phyloP scores from a whole-genome alignment of 2,329 filamentous ascomycete genomes.

The Ophiostoma perfectum region DNA sequence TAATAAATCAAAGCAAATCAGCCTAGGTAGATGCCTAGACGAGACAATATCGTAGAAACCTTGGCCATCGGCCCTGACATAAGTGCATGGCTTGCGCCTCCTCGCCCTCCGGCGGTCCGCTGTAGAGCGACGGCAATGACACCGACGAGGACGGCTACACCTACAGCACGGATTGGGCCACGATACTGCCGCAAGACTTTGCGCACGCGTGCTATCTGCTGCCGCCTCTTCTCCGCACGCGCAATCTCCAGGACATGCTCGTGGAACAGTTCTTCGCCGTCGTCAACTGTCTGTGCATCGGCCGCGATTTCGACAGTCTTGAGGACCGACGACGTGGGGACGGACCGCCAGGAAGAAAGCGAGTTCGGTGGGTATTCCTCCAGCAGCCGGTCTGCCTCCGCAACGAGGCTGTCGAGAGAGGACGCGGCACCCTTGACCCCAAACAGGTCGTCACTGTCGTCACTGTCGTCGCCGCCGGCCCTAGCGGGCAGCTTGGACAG shows the following conservation, averaged over 20 bases:
- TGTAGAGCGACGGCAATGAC: slow-evolving; percentile 63
- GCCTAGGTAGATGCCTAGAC: slow-evolving; percentile 18
- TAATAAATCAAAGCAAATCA: neutral
- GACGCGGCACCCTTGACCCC: slow-evolving; percentile 47
- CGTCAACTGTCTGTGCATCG: slow-evolving; percentile 47
- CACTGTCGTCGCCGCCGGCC: neutral
- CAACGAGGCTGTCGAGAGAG: slow-evolving; percentile 69
- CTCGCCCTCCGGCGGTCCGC: slow-evolving; percentile 36
- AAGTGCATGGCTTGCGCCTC: slow-evolving; percentile 21
- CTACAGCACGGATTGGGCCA: slow-evolving; percentile 55
- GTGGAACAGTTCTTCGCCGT: slow-evolving; percentile 64
- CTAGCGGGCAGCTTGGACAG: slow-evolving; percentile 75
- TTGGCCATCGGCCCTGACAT: slow-evolving; percentile 23
- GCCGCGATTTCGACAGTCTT: slow-evolving; percentile 65
- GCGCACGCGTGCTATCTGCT: slow-evolving; percentile 39
- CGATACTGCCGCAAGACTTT: slow-evolving; percentile 56
- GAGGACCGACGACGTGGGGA: slow-evolving; percentile 73
- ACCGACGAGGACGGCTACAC: slow-evolving; percentile 61
- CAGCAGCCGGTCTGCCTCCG: slow-evolving; percentile 59
- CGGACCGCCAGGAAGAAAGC: slow-evolving; percentile 63
- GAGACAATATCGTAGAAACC: slow-evolving; percentile 27
- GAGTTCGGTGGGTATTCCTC: slow-evolving; percentile 63
- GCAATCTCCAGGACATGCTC: slow-evolving; percentile 67
- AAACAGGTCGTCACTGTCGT: slow-evolving; percentile 52
- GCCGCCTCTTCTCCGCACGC: slow-evolving; percentile 55